phyloP scores from a whole-genome alignment of 176 grass and related monocot genomes.

The Chrysopogon serrulatus region DNA sequence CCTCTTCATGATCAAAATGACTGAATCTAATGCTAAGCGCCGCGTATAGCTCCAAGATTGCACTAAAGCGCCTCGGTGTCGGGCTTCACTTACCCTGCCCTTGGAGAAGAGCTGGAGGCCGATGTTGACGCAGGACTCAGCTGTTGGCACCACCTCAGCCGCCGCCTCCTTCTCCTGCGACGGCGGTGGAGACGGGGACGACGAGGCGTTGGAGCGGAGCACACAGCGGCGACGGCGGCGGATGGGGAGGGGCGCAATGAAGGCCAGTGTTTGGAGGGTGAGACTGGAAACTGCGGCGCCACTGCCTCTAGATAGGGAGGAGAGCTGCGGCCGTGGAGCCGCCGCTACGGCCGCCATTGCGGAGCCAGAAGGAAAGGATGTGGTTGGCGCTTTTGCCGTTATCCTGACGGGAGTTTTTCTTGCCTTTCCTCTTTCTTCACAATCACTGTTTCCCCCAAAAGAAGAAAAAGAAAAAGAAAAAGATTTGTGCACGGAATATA shows the following conservation, averaged over 20 bases:
- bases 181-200: slow-evolving; percentile 47
- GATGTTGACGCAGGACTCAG: slow-evolving; percentile 80
- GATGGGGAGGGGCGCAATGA: background rate
- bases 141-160: slow-evolving; percentile 31
- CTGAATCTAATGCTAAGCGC: background rate
- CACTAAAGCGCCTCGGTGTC: background rate
- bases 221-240: slow-evolving; percentile 6
- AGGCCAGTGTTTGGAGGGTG: background rate
- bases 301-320: background rate
- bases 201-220: slow-evolving; percentile 34
- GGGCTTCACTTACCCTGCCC: slow-evolving; percentile 58
- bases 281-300: background rate
- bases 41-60: background rate
- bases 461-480: background rate
- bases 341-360: slow-evolving; percentile 29
- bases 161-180: slow-evolving; percentile 38
- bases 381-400: slow-evolving; percentile 31
- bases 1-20: background rate
- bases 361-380: background rate
- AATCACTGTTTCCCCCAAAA: background rate
- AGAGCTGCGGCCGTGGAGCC: slow-evolving; percentile 17
- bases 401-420: slow-evolving; percentile 14
- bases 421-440: background rate
- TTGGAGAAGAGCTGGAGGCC: slow-evolving; percentile 90
- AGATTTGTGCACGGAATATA: background rate